A percentile compares a stretch with the other conserved stretches of the same genome.
Evolutionary conservation across 352 stramenopile genomes (phyloP).

Genomic region (Phytopythium ostracodes): DNA sequence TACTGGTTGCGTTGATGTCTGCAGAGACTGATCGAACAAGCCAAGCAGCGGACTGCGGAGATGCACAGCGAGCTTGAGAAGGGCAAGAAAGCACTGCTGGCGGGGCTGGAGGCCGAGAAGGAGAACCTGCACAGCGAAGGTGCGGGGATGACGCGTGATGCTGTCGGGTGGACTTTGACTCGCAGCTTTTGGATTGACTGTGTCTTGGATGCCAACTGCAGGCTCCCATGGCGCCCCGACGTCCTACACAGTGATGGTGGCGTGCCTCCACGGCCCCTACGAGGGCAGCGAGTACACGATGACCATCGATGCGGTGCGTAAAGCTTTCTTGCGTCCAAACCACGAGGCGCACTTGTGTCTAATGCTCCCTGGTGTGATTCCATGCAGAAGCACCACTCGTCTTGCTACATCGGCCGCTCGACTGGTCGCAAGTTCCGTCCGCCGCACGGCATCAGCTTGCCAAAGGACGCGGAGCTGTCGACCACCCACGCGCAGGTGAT

Average conservation of each 20-base stretch:
- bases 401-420: constrained; percentile 71
- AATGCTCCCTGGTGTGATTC: not conserved
- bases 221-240: constrained; percentile 18
- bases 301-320: constrained; percentile 44
- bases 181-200: not conserved
- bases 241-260: constrained; percentile 47
- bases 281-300: constrained; percentile 55
- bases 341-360: not conserved
- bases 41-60: constrained; percentile 37
- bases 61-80: constrained; percentile 46
- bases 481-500: constrained; percentile 76
- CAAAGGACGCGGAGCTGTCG: constrained; percentile 77
- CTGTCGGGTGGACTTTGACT: not conserved
- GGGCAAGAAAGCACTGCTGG: constrained; percentile 50
- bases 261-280: constrained; percentile 53
- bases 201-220: constrained; percentile 5
- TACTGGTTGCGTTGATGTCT: not conserved
- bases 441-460: constrained; percentile 67
- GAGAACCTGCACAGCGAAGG: constrained; percentile 39
- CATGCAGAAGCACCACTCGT: constrained; percentile 37
- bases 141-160: not conserved
- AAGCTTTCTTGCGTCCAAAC: not conserved
- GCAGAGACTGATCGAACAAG: constrained; percentile 60
- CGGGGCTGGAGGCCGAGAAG: constrained; percentile 55
- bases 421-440: constrained; percentile 75